These are phyloP conservation scores for Aureobasidium lini DNA, from an alignment of 2,329 filamentous ascomycete species.

Conservation along the genomic window DNA sequence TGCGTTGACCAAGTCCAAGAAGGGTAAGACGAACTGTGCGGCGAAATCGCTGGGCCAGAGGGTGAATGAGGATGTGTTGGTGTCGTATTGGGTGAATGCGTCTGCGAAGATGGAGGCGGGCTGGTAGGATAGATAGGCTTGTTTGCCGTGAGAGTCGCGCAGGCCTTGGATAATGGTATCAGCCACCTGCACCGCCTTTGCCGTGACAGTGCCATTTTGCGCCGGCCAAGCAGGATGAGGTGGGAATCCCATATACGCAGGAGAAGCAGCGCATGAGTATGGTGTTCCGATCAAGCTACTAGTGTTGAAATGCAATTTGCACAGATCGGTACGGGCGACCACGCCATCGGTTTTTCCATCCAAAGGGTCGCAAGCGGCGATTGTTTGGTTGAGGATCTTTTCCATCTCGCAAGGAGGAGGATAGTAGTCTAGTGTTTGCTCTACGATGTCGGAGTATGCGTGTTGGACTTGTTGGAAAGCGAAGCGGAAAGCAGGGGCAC, in stretches of 20 bases:
- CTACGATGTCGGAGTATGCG: constrained; percentile 33
- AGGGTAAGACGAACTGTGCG: constrained; percentile 36
- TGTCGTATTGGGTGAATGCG: constrained; percentile 30
- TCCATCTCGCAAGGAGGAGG: constrained; percentile 40
- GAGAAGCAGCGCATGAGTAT: constrained; percentile 35
- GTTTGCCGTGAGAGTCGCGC: constrained; percentile 32
- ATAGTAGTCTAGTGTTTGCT: constrained; percentile 35
- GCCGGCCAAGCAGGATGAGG: constrained; percentile 18
- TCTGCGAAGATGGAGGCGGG: constrained; percentile 28
- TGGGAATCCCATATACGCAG: constrained; percentile 15
- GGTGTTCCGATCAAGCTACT: constrained; percentile 39
- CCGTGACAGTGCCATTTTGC: constrained; percentile 29
- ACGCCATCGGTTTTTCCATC: constrained; percentile 51
- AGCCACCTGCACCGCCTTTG: constrained; percentile 27
- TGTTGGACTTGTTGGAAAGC: constrained; percentile 41
- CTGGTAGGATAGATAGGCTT: constrained; percentile 35
- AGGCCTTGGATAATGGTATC: constrained; percentile 33
- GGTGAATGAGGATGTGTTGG: constrained; percentile 24
- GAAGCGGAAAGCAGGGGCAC: constrained; percentile 42
- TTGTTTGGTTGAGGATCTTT: constrained; percentile 48
- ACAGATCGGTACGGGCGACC: constrained; percentile 43
- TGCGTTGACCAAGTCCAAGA: constrained; percentile 29
- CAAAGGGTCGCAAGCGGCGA: constrained; percentile 47
- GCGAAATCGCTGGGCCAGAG: constrained; percentile 35
- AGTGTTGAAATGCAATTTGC: constrained; percentile 40